A percentile compares a stretch with the other conserved stretches of the same genome.
Evolutionary conservation across 176 grass and related monocot genomes (phyloP).

Genomic region (barley (Hordeum vulgare)): MorexV3_pseudomolecules_assembly NC_058523.1:120701843-120702342

Average conservation of each 20-base stretch:
- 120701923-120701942: background rate
- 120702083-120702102: background rate
- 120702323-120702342: background rate
- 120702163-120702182: background rate
- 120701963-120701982: background rate
- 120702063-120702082: background rate
- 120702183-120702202: background rate
- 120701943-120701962: slow-evolving; percentile 1
- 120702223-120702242: background rate
- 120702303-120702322: background rate
- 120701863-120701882: background rate
- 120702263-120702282: background rate
- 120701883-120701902: background rate
- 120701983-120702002: background rate
- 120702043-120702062: background rate
- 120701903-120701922: background rate
- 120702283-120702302: background rate
- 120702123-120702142: background rate
- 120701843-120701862: background rate
- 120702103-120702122: background rate
- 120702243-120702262: background rate
- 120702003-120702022: background rate
- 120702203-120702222: background rate
- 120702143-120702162: background rate
- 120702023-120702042: background rate